Evolutionary conservation across 2,329 filamentous ascomycete species (phyloP).

Genomic region (Aureobasidium sp.): DNA sequence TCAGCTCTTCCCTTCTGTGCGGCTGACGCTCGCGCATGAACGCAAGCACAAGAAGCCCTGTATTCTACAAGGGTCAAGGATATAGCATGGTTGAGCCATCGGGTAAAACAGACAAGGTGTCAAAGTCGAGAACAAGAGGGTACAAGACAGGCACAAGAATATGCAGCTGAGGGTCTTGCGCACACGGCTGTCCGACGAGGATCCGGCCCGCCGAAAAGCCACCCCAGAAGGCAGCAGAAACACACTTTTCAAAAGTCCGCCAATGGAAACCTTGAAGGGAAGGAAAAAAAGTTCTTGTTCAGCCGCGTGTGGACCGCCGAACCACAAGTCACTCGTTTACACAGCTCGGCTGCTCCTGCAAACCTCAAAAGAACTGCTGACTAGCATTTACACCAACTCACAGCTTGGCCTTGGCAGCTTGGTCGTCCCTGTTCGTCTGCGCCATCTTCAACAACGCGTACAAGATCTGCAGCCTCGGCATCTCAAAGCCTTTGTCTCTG

Average conservation of each 20-base stretch:
- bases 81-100: neutral
- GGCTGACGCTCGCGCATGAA: neutral
- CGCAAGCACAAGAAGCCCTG: neutral
- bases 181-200: neutral
- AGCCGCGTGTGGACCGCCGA: neutral
- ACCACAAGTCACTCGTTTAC: neutral
- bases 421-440: slow-evolving; percentile 46
- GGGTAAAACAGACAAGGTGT: neutral
- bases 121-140: neutral
- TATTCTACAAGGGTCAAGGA: neutral
- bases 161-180: neutral
- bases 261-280: slow-evolving; percentile 2
- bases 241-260: slow-evolving; percentile 3
- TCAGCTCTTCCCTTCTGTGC: neutral
- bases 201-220: neutral
- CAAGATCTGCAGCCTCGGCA: slow-evolving; percentile 59
- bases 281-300: neutral
- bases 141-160: neutral
- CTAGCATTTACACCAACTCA: neutral
- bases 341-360: neutral
- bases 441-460: slow-evolving; percentile 60
- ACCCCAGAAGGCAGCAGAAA: neutral
- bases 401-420: slow-evolving; percentile 6
- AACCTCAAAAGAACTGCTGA: neutral
- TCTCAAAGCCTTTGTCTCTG: slow-evolving; percentile 53